Conservation (phyloP, 2,329 filamentous ascomycete species). For the Fusarium ambrosium region DNA sequence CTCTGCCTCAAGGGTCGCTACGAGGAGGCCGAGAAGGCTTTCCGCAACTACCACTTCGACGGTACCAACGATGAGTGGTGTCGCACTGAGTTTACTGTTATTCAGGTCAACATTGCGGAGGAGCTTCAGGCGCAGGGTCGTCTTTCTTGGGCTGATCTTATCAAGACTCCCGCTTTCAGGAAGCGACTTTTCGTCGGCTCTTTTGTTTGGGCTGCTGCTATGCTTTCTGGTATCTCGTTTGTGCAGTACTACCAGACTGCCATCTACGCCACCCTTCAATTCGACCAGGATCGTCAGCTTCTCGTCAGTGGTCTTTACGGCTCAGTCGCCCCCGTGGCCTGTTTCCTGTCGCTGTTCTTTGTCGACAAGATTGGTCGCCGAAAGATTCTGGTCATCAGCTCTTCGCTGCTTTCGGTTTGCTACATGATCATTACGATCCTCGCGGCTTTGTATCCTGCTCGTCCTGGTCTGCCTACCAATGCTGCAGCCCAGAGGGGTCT, state of each 20-base stretch:
- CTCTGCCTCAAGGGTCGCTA: slow-evolving; percentile 53
- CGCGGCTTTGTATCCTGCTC: slow-evolving; percentile 53
- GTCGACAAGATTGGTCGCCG: slow-evolving; percentile 54
- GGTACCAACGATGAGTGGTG: slow-evolving; percentile 56
- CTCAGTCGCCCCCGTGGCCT: slow-evolving; percentile 54
- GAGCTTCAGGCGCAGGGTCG: slow-evolving; percentile 46
- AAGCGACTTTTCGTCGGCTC: slow-evolving; percentile 55
- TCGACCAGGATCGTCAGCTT: slow-evolving; percentile 53
- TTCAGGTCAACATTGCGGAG: slow-evolving; percentile 54
- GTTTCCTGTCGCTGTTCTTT: slow-evolving; percentile 55
- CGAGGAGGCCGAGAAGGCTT: slow-evolving; percentile 53
- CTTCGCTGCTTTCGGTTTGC: slow-evolving; percentile 52
- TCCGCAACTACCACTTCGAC: slow-evolving; percentile 52
- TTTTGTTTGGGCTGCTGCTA: slow-evolving; percentile 58
- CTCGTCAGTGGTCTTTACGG: slow-evolving; percentile 58
- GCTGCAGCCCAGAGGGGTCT: slow-evolving; percentile 54
- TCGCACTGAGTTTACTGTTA: slow-evolving; percentile 49
- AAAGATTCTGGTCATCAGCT: slow-evolving; percentile 55
- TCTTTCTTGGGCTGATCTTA: slow-evolving; percentile 52
- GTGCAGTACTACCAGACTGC: slow-evolving; percentile 59
- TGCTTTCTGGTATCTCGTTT: slow-evolving; percentile 58
- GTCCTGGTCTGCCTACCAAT: slow-evolving; percentile 54
- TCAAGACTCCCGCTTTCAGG: slow-evolving; percentile 52
- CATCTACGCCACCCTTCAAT: slow-evolving; percentile 57
- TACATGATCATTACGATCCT: slow-evolving; percentile 57